A percentile compares a stretch with the other conserved stretches of the same genome.
Evolutionary conservation across 1,284 basidiomycete species (phyloP).

Genomic region (Ustilago curta): DNA sequence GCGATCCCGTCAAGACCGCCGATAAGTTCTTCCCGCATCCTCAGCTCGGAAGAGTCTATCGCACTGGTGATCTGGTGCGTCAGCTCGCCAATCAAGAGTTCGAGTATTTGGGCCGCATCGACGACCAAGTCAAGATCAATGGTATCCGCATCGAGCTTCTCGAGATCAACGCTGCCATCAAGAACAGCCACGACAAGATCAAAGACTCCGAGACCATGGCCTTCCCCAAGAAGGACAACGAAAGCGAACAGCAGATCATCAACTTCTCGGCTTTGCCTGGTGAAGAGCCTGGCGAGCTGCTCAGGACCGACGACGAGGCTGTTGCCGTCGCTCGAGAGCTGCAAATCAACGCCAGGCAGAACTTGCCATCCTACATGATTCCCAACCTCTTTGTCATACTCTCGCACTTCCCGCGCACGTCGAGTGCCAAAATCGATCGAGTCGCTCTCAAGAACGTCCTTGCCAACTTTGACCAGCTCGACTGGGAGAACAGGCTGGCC

Average conservation of each 20-base stretch:
- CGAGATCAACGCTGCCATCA: constrained; percentile 70
- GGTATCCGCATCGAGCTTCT: constrained; percentile 70
- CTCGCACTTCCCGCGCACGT: constrained; percentile 68
- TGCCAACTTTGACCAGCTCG: constrained; percentile 56
- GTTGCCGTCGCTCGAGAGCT: constrained; percentile 51
- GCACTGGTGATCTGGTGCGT: constrained; percentile 67
- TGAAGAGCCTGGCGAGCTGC: constrained; percentile 21
- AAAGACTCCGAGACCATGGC: constrained; percentile 67
- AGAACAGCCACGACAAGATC: constrained; percentile 56
- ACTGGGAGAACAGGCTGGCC: constrained; percentile 62
- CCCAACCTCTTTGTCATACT: constrained; percentile 68
- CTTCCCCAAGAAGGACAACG: constrained; percentile 49
- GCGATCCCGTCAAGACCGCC: constrained; percentile 64
- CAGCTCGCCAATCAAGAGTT: constrained; percentile 66
- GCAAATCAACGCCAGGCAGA: constrained; percentile 47
- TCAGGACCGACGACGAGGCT: constrained; percentile 57
- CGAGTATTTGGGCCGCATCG: constrained; percentile 70
- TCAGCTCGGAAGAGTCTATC: constrained; percentile 63
- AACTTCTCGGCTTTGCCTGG: constrained; percentile 66
- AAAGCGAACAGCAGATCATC: constrained; percentile 64
- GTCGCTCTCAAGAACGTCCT: constrained; percentile 65
- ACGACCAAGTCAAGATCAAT: constrained; percentile 70
- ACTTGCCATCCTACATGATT: constrained; percentile 68
- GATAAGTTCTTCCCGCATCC: constrained; percentile 66
- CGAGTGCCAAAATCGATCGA: constrained; percentile 70